These are phyloP conservation scores for Cercospora beticola DNA, from an alignment of 2,329 filamentous ascomycete genomes.

Conservation along the genomic window DNA sequence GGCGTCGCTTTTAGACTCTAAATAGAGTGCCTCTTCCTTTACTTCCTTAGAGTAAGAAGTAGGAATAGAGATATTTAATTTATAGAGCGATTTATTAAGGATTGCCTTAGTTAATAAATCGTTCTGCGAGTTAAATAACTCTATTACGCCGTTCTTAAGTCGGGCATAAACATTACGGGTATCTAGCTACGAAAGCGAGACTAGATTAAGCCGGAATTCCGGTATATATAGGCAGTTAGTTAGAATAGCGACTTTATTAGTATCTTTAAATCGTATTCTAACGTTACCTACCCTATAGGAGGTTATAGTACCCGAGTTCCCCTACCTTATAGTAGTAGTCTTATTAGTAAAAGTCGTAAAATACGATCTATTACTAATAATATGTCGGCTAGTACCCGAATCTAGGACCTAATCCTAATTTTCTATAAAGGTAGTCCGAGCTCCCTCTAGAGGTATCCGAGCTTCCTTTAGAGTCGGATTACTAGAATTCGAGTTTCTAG, in stretches of 20 bases:
- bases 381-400: no score
- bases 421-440: no score
- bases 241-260: background rate
- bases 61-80: constrained; percentile 8
- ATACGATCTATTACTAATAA: no score
- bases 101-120: constrained; percentile 1
- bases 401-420: no score
- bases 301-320: background rate
- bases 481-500: no score
- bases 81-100: constrained; percentile 6
- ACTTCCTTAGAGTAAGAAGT: background rate
- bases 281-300: background rate
- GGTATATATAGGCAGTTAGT: constrained; percentile 9
- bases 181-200: constrained; percentile 11
- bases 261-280: constrained; percentile 4
- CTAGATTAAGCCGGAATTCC: constrained; percentile 6
- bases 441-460: no score
- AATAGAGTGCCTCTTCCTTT: constrained; percentile 4
- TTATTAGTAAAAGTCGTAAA: no score
- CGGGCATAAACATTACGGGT: background rate
- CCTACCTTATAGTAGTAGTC: background rate
- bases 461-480: no score
- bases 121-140: background rate
- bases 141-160: background rate
- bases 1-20: background rate